Evolutionary conservation across 2,329 filamentous ascomycete genomes (phyloP).

Genomic region (Colletotrichum sp.): DNA sequence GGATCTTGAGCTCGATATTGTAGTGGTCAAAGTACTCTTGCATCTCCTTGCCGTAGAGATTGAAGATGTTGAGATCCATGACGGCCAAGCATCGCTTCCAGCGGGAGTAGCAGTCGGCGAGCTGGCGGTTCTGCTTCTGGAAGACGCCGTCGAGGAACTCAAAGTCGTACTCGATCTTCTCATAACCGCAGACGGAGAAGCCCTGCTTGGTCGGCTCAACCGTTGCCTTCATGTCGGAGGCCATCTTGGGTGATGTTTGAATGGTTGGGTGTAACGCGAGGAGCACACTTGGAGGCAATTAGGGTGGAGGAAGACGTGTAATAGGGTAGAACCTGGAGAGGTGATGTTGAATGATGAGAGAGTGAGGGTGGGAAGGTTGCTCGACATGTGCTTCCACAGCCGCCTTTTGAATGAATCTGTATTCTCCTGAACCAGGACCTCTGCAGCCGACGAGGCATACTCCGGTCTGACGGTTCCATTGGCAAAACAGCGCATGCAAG

Average conservation of each 20-base stretch:
- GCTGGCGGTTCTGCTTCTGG: constrained; percentile 60
- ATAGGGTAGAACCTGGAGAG: neutral
- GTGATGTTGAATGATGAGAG: neutral
- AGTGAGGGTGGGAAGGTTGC: neutral
- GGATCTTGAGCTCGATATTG: constrained; percentile 64
- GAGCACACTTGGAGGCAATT: neutral
- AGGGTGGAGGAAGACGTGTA: neutral
- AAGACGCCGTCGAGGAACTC: constrained; percentile 75
- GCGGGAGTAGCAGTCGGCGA: constrained; percentile 67
- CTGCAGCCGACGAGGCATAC: neutral
- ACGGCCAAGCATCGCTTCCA: constrained; percentile 71
- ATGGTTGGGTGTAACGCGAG: neutral
- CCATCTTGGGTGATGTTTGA: constrained; percentile 48
- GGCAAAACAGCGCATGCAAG: neutral
- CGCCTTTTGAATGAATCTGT: constrained; percentile 5
- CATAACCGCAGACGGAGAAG: constrained; percentile 74
- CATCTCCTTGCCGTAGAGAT: constrained; percentile 69
- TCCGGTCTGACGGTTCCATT: neutral
- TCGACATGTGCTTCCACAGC: neutral
- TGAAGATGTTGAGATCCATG: constrained; percentile 74
- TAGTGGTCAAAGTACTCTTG: constrained; percentile 71
- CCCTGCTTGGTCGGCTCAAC: constrained; percentile 67
- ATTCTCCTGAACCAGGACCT: neutral
- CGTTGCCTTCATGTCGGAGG: constrained; percentile 69
- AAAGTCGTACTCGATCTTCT: constrained; percentile 80